Evolutionary conservation across 2,329 filamentous ascomycete genomes (phyloP), one percentile per base, ranked within the genome.

Genomic region (Fusarium neocosmosporiellum): DNA sequence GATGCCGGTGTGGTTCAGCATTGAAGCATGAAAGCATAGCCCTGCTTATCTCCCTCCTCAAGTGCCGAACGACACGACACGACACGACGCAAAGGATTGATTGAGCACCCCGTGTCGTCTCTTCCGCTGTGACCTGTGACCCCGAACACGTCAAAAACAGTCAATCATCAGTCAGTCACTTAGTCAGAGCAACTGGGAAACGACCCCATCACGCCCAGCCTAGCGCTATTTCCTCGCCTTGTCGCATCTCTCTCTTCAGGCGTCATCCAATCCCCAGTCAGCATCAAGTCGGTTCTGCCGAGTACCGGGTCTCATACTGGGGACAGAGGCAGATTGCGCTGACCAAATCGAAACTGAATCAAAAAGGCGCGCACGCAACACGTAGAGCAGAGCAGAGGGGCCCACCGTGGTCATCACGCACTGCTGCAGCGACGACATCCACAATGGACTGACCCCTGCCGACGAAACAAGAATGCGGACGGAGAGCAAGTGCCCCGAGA

Each of bases 281-380:
- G 61, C 31, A 62, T 66, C 46, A 59, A 60, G 36, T 66, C 67
- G 67, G 63, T 61, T 67, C 64, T 70, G 60, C 69, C 67, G 69
- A 70, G 41, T 31, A 63, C 43, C 39, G 31, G 61, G 48, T 57
- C 54, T 50, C 33, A 27, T 24, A 36, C 34, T 37, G 59, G 31
- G 53, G 39, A 54, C 43, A 59, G 39, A 55, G 54, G 60, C 57
- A 73, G 70, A 69, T 69, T 71, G 63, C 70, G 70, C 59, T 66
- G 65, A 65, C 61, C 65, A 69, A 67, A 64, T 61, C 46, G 55
- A 68, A 65, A 60, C 62, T 20, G 36, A 37, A 18, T 46, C 55
- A 37, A 60, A 64, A 50, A 58, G 50, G 53, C 58, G 39, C 22
- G 67, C 27, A 57, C 61, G 24, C 54, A 68, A 34, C 14, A 9